Conservation (phyloP, 805 yeast species). For the Cyberlindnera amylophila region DNA sequence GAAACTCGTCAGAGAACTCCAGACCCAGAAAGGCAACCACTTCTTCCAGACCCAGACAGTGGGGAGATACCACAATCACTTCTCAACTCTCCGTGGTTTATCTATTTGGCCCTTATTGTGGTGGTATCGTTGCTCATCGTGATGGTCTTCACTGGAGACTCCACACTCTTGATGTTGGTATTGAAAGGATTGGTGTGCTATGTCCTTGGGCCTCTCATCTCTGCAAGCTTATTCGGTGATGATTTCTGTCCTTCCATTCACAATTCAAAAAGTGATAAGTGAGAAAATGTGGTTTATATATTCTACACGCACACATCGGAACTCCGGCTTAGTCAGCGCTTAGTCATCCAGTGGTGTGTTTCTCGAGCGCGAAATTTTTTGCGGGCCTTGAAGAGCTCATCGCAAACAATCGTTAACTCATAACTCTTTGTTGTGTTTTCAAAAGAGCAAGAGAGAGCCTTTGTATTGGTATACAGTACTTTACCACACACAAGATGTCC, state of each 20-base stretch:
- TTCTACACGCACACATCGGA: no score
- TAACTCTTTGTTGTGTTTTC: not conserved
- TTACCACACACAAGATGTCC: slow-evolving; percentile 1
- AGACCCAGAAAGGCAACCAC: slow-evolving; percentile 13
- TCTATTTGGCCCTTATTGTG: slow-evolving; percentile 2
- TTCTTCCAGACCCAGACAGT: not conserved
- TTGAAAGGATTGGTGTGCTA: slow-evolving; percentile 22
- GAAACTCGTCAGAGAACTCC: slow-evolving; percentile 2
- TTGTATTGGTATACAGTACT: no score
- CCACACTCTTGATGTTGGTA: slow-evolving; percentile 14
- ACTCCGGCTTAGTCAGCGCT: no score
- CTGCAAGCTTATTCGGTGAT: slow-evolving; percentile 13
- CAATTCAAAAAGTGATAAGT: no score
- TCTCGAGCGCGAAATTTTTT: not conserved
- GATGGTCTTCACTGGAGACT: slow-evolving; percentile 19
- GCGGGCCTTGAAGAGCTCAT: slow-evolving; percentile 5
- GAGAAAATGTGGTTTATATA: no score
- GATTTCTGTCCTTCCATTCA: slow-evolving; percentile 18
- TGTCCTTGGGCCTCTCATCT: slow-evolving; percentile 13
- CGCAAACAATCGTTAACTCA: not conserved
- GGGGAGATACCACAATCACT: not conserved
- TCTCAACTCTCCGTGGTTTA: not conserved
- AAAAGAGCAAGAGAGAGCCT: no score
- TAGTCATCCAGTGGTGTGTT: no score
- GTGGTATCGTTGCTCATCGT: slow-evolving; percentile 6